Evolutionary conservation across 495 filamentous ascomycete species (phyloP).

Genomic region (Penicillium dipodomyicola): DNA sequence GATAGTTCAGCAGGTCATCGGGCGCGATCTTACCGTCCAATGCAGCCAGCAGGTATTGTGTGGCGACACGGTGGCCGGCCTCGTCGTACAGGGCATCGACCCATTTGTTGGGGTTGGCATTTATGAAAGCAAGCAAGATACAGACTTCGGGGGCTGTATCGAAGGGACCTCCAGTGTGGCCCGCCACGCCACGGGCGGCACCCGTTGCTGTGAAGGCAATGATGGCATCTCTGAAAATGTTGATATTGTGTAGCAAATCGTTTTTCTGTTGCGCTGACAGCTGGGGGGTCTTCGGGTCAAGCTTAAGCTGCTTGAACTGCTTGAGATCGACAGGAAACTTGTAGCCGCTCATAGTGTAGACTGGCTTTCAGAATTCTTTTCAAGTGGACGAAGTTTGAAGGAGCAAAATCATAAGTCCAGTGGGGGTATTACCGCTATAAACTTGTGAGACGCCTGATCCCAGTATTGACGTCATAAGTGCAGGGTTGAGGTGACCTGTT

Average conservation of each 20-base stretch:
- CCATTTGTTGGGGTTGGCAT: conserved; percentile 31
- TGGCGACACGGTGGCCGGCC: conserved; percentile 41
- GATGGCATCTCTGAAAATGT: conserved; percentile 41
- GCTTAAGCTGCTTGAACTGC: conserved; percentile 41
- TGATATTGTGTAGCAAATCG: conserved; percentile 39
- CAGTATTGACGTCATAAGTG: conserved; percentile 5
- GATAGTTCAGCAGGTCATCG: conserved; percentile 42
- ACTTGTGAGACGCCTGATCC: not conserved
- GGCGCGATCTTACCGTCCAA: conserved; percentile 38
- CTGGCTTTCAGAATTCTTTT: not conserved
- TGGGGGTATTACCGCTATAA: not conserved
- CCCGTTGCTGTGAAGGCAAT: conserved; percentile 42
- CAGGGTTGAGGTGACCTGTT: conserved; percentile 2
- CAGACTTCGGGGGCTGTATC: conserved; percentile 44
- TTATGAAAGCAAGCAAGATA: conserved; percentile 39
- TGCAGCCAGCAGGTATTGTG: conserved; percentile 38
- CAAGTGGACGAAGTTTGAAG: not conserved
- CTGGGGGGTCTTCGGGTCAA: conserved; percentile 33
- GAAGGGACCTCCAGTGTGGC: conserved; percentile 44
- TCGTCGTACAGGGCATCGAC: conserved; percentile 40
- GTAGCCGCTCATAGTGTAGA: conserved; percentile 24
- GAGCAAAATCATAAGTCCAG: not conserved
- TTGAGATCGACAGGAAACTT: conserved; percentile 39
- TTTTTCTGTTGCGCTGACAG: conserved; percentile 35
- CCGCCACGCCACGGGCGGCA: conserved; percentile 37